Base-by-base conservation (phyloP, 306 rosid species). In the Sicyos edulis region DNA sequence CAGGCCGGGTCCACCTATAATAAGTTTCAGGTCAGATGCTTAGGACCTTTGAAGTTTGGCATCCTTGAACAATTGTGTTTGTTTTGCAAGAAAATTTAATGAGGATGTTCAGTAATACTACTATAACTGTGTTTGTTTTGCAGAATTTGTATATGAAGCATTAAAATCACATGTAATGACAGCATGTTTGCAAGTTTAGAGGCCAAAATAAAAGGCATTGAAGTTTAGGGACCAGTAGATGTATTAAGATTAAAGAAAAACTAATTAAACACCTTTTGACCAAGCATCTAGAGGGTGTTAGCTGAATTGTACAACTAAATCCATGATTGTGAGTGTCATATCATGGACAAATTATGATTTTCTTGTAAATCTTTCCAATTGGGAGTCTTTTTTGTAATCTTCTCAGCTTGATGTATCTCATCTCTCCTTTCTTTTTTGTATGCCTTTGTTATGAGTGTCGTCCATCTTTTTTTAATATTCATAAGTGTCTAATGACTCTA, bases 1-100 rank as follows among this genome's bases (percentile, higher is more conserved):
- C 86, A 93, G 96, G 84, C 99, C 99, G 2, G 99, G 99, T 0
- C 79, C 96, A 79, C 99, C 99, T n/a, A 91, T 93, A 51, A 93
- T 93, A 82, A 93, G 99, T 82, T 93, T 93, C 91, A 93, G 99
- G 99, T 93, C 71, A 61, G 64, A 58, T 13, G 42, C 64, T 5
- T 29, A n/a, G 16, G 42, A 60, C n/a, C 44, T 60, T 60, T 60
- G 65, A 59, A 11, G 1, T 59, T 26, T 26, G 63, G n/a, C 19
- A 59, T 59, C 65, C 10, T 59, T 34, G 68, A 22, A 16, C 42
- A 32, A 32, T 32, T 61, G 1, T 61, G 47, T 61, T 62, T 62
- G 22, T 62, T 62, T 62, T 62, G 22, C 22, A 32, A 61, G 44
- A 24, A 59, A 26, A 45, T 29, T 29, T 32, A 62, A 34, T 16